Conservation (phyloP, 169 alveolate genomes). For the Cryptosporidium baileyi region DNA sequence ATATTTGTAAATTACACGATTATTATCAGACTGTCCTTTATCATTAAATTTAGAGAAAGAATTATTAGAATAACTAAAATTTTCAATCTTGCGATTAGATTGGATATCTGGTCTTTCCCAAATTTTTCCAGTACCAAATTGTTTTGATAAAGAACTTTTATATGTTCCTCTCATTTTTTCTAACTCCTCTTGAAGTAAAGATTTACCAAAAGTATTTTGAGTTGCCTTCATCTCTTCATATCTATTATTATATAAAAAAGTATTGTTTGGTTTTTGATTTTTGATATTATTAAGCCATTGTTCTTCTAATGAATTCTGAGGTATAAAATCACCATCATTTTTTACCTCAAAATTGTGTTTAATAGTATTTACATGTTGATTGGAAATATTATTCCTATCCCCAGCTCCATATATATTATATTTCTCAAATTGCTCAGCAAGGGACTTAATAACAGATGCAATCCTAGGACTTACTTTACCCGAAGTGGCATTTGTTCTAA, state of each 20-base stretch:
- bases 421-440: slow-evolving; percentile 41
- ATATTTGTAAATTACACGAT: neutral
- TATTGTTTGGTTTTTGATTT: slow-evolving; percentile 1
- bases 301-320: slow-evolving; percentile 9
- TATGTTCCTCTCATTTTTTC: slow-evolving; percentile 60
- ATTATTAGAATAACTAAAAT: too few relatives aligned
- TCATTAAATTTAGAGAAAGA: neutral
- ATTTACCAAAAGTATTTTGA: slow-evolving; percentile 13
- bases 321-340: neutral
- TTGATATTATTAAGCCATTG: neutral
- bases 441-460: slow-evolving; percentile 46
- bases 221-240: slow-evolving; percentile 51
- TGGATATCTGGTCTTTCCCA: slow-evolving; percentile 9
- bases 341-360: neutral
- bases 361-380: neutral
- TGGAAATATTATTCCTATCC: neutral
- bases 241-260: slow-evolving; percentile 29
- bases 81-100: too few relatives aligned
- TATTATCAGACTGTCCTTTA: neutral
- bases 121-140: slow-evolving; percentile 19
- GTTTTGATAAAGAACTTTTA: slow-evolving; percentile 8
- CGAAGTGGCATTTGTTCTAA: slow-evolving; percentile 27
- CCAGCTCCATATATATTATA: slow-evolving; percentile 49
- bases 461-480: slow-evolving; percentile 64
- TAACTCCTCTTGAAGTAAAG: slow-evolving; percentile 31